Evolutionary conservation across 192 early-diverging fungal genomes (phyloP).

Genomic region (Podila clonocystis): DNA sequence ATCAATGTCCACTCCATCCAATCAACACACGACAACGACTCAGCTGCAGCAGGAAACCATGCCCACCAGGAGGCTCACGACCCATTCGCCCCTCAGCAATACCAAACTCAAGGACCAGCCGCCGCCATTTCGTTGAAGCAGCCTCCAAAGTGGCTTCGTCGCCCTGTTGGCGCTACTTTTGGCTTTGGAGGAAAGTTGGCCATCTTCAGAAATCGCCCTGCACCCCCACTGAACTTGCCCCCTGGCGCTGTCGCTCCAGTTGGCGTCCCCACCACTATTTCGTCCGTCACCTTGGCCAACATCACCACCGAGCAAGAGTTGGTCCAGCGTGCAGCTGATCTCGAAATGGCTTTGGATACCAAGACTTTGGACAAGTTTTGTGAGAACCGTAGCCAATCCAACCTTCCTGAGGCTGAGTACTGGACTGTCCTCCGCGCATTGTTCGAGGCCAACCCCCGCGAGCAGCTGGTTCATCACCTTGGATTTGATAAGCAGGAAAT

Average conservation of each 20-base stretch:
- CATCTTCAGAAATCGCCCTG: slow-evolving; percentile 69
- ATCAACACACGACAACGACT: slow-evolving; percentile 54
- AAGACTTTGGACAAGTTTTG: slow-evolving; percentile 57
- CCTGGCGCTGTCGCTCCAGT: slow-evolving; percentile 47
- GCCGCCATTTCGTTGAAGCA: slow-evolving; percentile 74
- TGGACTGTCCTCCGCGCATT: slow-evolving; percentile 90
- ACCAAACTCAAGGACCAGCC: slow-evolving; percentile 26
- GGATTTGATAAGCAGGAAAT: slow-evolving; percentile 84
- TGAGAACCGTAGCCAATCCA: slow-evolving; percentile 41
- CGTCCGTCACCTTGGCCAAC: slow-evolving; percentile 66
- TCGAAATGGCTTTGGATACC: slow-evolving; percentile 73
- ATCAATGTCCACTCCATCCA: slow-evolving; percentile 87
- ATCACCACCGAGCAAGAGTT: slow-evolving; percentile 82
- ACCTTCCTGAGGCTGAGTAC: slow-evolving; percentile 51
- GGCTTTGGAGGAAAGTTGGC: slow-evolving; percentile 93
- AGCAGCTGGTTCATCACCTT: slow-evolving; percentile 86
- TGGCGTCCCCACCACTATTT: slow-evolving; percentile 39
- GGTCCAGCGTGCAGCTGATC: slow-evolving; percentile 71
- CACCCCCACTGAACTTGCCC: slow-evolving; percentile 50
- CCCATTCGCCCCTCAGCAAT: slow-evolving; percentile 74
- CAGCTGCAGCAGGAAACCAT: slow-evolving; percentile 5
- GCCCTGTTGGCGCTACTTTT: slow-evolving; percentile 88
- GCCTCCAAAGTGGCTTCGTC: slow-evolving; percentile 95
- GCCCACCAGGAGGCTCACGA: slow-evolving; percentile 62
- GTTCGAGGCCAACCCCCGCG: slow-evolving; percentile 81